Evolutionary conservation across 352 stramenopile genomes (phyloP).

Genomic region (Globisporangium uncinulatum): DNA sequence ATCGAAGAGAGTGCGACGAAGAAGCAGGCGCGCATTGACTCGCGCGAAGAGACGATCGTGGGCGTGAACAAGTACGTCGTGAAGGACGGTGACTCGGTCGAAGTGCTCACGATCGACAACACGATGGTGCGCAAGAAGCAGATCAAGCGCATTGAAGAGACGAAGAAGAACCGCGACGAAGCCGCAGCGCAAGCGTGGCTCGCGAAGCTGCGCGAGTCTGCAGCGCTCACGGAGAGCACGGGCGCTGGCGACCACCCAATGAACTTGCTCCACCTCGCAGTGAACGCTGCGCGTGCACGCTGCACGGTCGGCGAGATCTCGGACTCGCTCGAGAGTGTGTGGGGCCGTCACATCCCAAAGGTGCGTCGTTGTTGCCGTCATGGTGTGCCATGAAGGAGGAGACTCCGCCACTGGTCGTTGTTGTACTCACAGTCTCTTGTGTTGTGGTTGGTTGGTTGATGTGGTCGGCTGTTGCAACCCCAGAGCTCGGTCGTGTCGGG

Average conservation of each 20-base stretch:
- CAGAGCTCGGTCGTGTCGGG: slow-evolving; percentile 54
- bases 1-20: slow-evolving; percentile 97
- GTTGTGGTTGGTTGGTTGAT: neutral
- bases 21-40: slow-evolving; percentile 95
- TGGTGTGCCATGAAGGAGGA: neutral
- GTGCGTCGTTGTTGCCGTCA: slow-evolving; percentile 4
- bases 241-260: slow-evolving; percentile 81
- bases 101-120: slow-evolving; percentile 94
- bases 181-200: slow-evolving; percentile 57
- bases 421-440: neutral
- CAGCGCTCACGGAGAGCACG: slow-evolving; percentile 59
- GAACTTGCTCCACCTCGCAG: slow-evolving; percentile 93
- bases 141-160: slow-evolving; percentile 76
- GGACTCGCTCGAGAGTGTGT: slow-evolving; percentile 90
- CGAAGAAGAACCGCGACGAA: slow-evolving; percentile 86
- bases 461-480: no score
- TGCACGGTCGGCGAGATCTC: slow-evolving; percentile 97
- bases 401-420: neutral
- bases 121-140: slow-evolving; percentile 87
- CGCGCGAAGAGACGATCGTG: slow-evolving; percentile 92
- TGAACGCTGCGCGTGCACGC: slow-evolving; percentile 86
- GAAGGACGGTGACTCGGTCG: slow-evolving; percentile 80
- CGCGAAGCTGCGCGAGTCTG: slow-evolving; percentile 35
- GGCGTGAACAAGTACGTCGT: slow-evolving; percentile 97
- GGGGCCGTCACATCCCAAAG: slow-evolving; percentile 91